Base-by-base conservation (phyloP, 768 basidiomycete genomes). In the Lactarius pseudohatsudake region DNA sequence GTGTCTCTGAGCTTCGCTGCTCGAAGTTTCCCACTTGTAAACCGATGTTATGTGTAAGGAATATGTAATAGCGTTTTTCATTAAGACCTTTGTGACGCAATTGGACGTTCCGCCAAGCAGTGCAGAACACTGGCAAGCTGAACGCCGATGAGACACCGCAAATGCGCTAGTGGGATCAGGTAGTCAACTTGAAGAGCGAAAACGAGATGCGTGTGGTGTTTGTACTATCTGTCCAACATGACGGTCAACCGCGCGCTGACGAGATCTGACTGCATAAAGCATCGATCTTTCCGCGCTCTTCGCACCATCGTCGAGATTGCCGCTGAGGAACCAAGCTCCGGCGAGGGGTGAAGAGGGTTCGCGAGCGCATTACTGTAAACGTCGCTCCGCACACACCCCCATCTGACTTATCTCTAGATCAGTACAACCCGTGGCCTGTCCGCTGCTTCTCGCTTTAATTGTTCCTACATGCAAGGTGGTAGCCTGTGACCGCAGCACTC, bases 361-460 rank as follows among this genome's bases (percentile, higher is more conserved):
- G 38, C 38, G 38, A 38, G 38, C 38, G 15, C 2, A 40, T 41
- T 41, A 11, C 36, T 36, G 36, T 36, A 41, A 41, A 18, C 40
- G 6, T 41, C 40, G 16, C 16, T 16, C 40, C 11, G 40, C 40
- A 16, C 15, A 47, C 45, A 47, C 90, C 89, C 2, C 88, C 72
- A 0, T 84, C 86, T 16, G 87, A 89, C 69, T 89, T 77, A 72
- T 90, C 88, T 72, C 84, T 85, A 22, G 89, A 76, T 43, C 84
- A 20, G 6, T n/a, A n/a, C 74, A 30, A 84, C 70, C 32, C 65
- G 41, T 67, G 45, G n/a, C n/a, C 45, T 47, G n/a, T 4, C 3
- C 10, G 10, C 43, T 67, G 71, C 71, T 59, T 50, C 65, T 41
- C 64, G 70, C 55, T n/a, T n/a, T 18, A 53, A n/a, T 54, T 30